phyloP scores from a whole-genome alignment of 306 rosid genomes.

The Cucumis melo region DNA sequence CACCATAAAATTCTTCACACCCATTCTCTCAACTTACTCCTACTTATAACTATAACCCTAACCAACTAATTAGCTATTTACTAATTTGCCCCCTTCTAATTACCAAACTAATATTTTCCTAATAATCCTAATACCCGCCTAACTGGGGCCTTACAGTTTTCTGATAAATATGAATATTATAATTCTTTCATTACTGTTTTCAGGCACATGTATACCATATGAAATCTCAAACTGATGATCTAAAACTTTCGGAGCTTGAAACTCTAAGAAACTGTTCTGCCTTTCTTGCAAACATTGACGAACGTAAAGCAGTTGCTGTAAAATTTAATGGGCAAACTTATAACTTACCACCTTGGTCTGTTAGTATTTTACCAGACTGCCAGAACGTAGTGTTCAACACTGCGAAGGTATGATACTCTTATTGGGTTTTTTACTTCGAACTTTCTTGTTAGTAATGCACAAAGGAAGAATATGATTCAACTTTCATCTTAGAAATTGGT shows the following conservation, averaged over 20 bases:
- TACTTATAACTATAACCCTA: too few relatives aligned
- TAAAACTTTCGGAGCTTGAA: slow-evolving; percentile 24
- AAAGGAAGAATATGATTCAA: not conserved
- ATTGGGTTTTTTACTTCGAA: not conserved
- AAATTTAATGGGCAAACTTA: slow-evolving; percentile 65
- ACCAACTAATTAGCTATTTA: too few relatives aligned
- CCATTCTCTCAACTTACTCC: too few relatives aligned
- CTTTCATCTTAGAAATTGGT: not conserved
- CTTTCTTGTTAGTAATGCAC: not conserved
- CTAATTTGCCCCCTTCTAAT: too few relatives aligned
- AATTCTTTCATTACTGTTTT: slow-evolving; percentile 13
- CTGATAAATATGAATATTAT: not conserved
- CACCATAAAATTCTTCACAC: too few relatives aligned
- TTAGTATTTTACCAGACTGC: slow-evolving; percentile 92
- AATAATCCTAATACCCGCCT: too few relatives aligned
- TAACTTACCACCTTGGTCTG: slow-evolving; percentile 89
- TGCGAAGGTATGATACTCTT: slow-evolving; percentile 62
- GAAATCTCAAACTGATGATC: slow-evolving; percentile 18
- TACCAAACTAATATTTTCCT: too few relatives aligned
- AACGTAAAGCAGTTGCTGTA: slow-evolving; percentile 42
- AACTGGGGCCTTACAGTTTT: too few relatives aligned
- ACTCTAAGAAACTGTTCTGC: slow-evolving; percentile 51
- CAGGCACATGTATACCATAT: slow-evolving; percentile 68
- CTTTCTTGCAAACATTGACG: slow-evolving; percentile 91
- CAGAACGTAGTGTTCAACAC: slow-evolving; percentile 60